A percentile compares a stretch with the other conserved stretches of the same genome.
Evolutionary conservation across 2,329 filamentous ascomycete species (phyloP).

Genomic region (Alternaria conjuncta): DNA sequence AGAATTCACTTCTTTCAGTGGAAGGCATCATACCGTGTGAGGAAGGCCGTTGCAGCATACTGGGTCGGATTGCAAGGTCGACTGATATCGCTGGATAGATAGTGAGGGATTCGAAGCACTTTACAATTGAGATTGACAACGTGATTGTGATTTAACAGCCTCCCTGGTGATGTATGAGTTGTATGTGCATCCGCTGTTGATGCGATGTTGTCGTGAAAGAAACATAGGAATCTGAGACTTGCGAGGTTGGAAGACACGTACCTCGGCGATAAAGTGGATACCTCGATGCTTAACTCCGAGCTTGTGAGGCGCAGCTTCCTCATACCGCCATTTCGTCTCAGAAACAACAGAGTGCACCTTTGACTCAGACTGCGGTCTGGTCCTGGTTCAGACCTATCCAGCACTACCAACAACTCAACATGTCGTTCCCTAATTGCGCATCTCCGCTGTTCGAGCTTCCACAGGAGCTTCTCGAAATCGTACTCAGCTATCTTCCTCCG

Average conservation of each 20-base stretch:
- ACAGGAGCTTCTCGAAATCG: neutral
- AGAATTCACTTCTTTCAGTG: no score
- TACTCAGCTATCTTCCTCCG: neutral
- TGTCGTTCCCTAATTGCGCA: neutral
- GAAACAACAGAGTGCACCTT: neutral
- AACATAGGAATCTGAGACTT: neutral
- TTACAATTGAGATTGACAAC: neutral
- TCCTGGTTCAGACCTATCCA: neutral
- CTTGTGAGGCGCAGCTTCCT: neutral
- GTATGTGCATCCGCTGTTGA: neutral
- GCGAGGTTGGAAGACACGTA: neutral
- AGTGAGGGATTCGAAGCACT: neutral
- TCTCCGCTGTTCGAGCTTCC: neutral
- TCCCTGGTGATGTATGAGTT: neutral
- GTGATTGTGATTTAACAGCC: neutral
- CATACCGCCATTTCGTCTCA: neutral
- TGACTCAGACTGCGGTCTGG: neutral
- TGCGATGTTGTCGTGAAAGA: neutral
- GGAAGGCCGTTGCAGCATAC: neutral
- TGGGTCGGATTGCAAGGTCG: neutral
- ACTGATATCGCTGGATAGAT: rapidly evolving
- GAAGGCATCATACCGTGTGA: no score
- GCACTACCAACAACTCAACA: neutral
- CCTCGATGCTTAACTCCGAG: neutral
- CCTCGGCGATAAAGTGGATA: neutral